Evolutionary conservation across 2,329 filamentous ascomycete genomes (phyloP), one percentile per base, ranked within the genome.

Genomic region (Ceratocystis huliohia): DNA sequence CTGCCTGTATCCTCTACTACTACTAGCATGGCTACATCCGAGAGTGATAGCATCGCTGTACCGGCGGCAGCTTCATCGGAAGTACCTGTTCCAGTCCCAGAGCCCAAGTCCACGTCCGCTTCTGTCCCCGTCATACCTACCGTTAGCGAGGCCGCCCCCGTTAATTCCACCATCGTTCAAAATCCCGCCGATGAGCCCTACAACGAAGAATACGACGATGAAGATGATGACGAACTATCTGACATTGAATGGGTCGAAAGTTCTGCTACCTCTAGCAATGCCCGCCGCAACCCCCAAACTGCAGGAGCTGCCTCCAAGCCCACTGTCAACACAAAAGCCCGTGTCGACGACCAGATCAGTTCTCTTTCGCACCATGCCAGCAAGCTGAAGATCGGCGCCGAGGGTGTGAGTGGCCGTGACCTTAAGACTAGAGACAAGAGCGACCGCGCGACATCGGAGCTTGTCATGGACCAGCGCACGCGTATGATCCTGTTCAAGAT

Each of bases 401-500:
- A 73, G 25, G 61, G 61, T 48, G 30, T 30, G 30, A 44, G 53
- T 5, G 61, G 63, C 46, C 67, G 67, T 20, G 79, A 82, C 67
- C 78, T 77, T 45, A 80, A 82, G 65, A 84, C 86, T 68, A 91
- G 89, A 75, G 92, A 96, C 76, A 95, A 94, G 80, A 87, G 89
- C 66, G 93, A 99, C 74, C 86, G 94, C 68, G 93, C 94, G 64
- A 99, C 94, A 15, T 91, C 85, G 71, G 94, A 99, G 75, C 91
- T 96, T 75, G 94, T 99, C 62, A 79, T 99, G 69, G 94, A 99
- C 76, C 90, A 91, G 69, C 84, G 91, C 65, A 99, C 94, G 15
- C 88, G 92, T 70, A 96, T 96, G 90, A 92, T 99, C 69, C 80
- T 99, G 65, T 81, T 96, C 70, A 91, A 96, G 78, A 91, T 99